phyloP scores from a whole-genome alignment of 306 rosid species.

The Carpinus fangiana region DNA sequence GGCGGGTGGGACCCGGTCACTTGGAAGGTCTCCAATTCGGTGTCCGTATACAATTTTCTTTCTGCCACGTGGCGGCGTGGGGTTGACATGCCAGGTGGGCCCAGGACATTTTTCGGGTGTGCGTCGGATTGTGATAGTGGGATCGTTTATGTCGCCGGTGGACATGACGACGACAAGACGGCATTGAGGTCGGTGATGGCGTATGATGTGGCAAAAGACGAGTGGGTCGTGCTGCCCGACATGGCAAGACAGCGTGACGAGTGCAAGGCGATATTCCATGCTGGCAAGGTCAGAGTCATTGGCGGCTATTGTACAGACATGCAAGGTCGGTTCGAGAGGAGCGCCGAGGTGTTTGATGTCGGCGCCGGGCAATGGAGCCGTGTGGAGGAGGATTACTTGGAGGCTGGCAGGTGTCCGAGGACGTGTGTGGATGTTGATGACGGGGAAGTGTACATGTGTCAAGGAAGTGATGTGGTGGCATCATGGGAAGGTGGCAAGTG shows the following conservation, averaged over 20 bases:
- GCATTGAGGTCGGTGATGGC: conserved; percentile 56
- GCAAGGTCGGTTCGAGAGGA: conserved; percentile 65
- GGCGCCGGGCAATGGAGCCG: conserved; percentile 49
- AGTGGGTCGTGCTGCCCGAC: conserved; percentile 51
- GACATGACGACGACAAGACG: conserved; percentile 65
- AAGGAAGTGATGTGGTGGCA: conserved; percentile 29
- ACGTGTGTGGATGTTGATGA: conserved; percentile 31
- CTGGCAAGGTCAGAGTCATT: conserved; percentile 33
- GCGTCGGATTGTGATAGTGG: conserved; percentile 35
- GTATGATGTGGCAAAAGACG: conserved; percentile 50
- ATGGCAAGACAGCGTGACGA: conserved; percentile 73
- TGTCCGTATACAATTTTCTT: conserved; percentile 49
- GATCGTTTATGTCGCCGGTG: conserved; percentile 57
- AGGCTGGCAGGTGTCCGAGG: conserved; percentile 51
- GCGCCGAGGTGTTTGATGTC: conserved; percentile 50
- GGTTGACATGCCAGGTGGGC: conserved; percentile 60
- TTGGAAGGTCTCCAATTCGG: conserved; percentile 56
- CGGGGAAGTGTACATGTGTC: conserved; percentile 35
- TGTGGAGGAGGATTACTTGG: conserved; percentile 35
- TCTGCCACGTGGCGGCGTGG: conserved; percentile 64
- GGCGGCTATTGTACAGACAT: conserved; percentile 69
- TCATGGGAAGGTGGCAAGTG: conserved; percentile 26
- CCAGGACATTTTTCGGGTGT: conserved; percentile 63
- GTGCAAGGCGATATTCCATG: conserved; percentile 50
- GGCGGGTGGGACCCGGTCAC: conserved; percentile 80